Conservation (phyloP, 2,329 filamentous ascomycete genomes). For the Paracorniculantispora psalliotae region DNA sequence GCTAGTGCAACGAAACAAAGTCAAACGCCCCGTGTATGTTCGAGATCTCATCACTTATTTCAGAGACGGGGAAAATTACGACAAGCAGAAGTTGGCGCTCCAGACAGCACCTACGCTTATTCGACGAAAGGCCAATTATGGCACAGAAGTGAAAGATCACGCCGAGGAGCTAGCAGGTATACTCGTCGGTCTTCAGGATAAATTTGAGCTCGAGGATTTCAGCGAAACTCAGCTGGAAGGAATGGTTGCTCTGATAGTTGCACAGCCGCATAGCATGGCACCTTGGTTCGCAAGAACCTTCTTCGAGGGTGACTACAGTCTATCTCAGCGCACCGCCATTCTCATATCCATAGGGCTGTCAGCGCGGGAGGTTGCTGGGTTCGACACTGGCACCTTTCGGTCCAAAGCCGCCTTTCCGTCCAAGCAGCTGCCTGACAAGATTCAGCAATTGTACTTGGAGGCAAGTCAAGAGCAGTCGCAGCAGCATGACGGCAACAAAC, state of each 20-base stretch:
- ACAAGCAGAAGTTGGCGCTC: slow-evolving; percentile 76
- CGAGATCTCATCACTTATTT: slow-evolving; percentile 76
- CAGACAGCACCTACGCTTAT: slow-evolving; percentile 74
- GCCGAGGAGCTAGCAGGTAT: slow-evolving; percentile 72
- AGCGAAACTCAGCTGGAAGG: slow-evolving; percentile 69
- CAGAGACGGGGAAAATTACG: slow-evolving; percentile 75
- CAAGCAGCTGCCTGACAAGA: slow-evolving; percentile 67
- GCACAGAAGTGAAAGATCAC: slow-evolving; percentile 81
- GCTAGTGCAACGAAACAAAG: slow-evolving; percentile 75
- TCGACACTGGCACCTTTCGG: slow-evolving; percentile 53
- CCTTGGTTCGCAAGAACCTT: slow-evolving; percentile 81
- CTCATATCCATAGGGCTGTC: slow-evolving; percentile 78
- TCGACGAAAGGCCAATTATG: slow-evolving; percentile 81
- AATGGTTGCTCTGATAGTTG: slow-evolving; percentile 75
- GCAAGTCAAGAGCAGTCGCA: slow-evolving; percentile 22
- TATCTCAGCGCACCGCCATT: slow-evolving; percentile 76
- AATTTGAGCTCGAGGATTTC: slow-evolving; percentile 76
- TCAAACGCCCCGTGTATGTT: slow-evolving; percentile 82
- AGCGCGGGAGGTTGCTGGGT: slow-evolving; percentile 78
- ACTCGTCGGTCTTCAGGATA: slow-evolving; percentile 77
- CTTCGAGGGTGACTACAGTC: slow-evolving; percentile 87
- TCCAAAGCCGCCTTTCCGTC: slow-evolving; percentile 64
- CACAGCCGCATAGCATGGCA: slow-evolving; percentile 71
- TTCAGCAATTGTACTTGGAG: slow-evolving; percentile 65
- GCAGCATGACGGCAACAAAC: slow-evolving; percentile 27